Base-by-base conservation (phyloP, 2,329 filamentous ascomycete species). In the Paraphaeosphaeria minitans region DNA sequence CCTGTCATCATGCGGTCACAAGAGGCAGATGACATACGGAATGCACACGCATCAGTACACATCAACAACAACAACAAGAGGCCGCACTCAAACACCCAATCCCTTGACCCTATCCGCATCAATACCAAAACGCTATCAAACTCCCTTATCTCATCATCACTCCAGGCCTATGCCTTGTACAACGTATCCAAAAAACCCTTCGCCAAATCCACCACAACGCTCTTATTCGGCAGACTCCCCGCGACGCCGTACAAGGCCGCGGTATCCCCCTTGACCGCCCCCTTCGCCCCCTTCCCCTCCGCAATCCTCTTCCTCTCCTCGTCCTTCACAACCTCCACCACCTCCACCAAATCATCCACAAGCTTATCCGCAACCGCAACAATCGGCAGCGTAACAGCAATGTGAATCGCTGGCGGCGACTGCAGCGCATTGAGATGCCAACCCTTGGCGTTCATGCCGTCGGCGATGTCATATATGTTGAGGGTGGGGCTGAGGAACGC, bases 361-460 rank as follows among this genome's bases (percentile, higher is more conserved):
- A 99, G 82, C 71, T 86, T 85, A 72, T 98, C 93, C 74, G 91
- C 91, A 2, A 89, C 92, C 68, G 89, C 89, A 22, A 88, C 87
- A 49, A 96, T 91, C 16, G 94, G 94, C 67, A 96, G 77, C 0
- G 95, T 99, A 41, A 98, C 93, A 13, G 95, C 95, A 41, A 98
- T 87, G 76, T 99, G 95, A 56, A 99, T 92, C 21, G 93, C 95
- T 0, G 95, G 89, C 2, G 95, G 95, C 69, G 87, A 89, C 79
- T 99, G 95, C 63, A 99, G 84, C 2, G 93, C 92, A 73, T 98
- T 99, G 59, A 99, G 83, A 79, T 99, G 95, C 95, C 95, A 99
- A 3, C 95, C 94, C 72, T 89, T 89, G 0, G 80, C 81, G 13
- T 85, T 86, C 89, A 99, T 94, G 66, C 82, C 91, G 77, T 99